Percentiles rank a stretch among this genome's conserved stretches.
These are phyloP conservation scores for Eimeria falciformis DNA, from an alignment of 169 alveolate species.

Conservation along the genomic window DNA sequence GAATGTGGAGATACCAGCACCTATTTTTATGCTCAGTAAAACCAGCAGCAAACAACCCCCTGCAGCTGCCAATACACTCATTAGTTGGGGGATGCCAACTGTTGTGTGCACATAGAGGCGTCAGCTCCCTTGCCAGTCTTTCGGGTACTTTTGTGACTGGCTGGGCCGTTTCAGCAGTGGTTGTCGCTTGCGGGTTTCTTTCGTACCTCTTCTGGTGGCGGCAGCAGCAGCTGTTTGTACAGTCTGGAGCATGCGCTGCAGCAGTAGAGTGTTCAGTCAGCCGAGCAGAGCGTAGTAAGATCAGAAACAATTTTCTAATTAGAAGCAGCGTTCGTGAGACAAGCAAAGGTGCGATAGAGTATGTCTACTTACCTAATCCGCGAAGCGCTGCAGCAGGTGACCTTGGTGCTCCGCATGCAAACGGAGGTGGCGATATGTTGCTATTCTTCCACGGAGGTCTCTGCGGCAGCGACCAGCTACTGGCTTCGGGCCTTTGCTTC, in stretches of 20 bases:
- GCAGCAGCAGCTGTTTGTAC: slow-evolving; percentile 31
- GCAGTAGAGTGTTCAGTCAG: background rate
- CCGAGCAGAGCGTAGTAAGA: background rate
- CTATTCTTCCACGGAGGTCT: slow-evolving; percentile 42
- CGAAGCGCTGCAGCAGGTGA: background rate
- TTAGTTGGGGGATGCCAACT: too few relatives aligned
- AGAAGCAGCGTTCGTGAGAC: background rate
- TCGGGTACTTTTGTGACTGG: background rate
- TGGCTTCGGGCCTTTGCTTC: slow-evolving; percentile 14
- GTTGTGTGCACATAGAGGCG: too few relatives aligned
- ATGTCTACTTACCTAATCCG: background rate
- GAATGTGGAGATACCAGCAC: too few relatives aligned
- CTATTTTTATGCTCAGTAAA: too few relatives aligned
- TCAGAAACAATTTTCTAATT: background rate
- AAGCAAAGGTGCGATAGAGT: background rate
- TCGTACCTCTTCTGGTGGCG: background rate
- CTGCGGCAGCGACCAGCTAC: slow-evolving; percentile 54
- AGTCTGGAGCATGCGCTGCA: slow-evolving; percentile 52
- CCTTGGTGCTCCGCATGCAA: too few relatives aligned
- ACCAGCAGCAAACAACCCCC: too few relatives aligned
- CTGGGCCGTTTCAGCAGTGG: background rate
- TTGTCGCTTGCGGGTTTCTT: background rate
- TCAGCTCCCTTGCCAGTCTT: background rate
- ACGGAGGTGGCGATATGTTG: slow-evolving; percentile 29
- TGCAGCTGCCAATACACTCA: too few relatives aligned